Evolutionary conservation across 345 rosid genomes (phyloP), one percentile per base, ranked within the genome.

Genomic region (Pugionium dolabratum): DNA sequence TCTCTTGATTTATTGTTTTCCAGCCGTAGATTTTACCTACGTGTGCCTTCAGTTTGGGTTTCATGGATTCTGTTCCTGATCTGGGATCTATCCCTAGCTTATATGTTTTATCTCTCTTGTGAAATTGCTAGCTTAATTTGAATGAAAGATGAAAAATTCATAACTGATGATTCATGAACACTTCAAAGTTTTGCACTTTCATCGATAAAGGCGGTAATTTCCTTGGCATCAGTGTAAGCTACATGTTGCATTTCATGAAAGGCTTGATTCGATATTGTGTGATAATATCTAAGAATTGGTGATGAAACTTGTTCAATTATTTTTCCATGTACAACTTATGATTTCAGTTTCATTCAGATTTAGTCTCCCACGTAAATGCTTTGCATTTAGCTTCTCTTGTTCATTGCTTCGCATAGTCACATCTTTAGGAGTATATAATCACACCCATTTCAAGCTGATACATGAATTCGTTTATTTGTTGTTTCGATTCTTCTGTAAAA

Each of bases 201-300:
- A 2, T 64, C 28, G 25, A 57, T 33, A 40, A 55, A 55, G 58
- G 75, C 1, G 0, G 52, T 34, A 26, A n/a, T 4, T 62, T 27
- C 56, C 10, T 39, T n/a, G 39, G 10, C 35, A 27, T 6, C 33
- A 1, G 5, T 60, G 25, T 8, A 44, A n/a, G 2, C 25, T 32
- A 41, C 61, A 46, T 61, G n/a, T 69, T 69, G 45, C 47, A 27
- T 31, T 64, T 48, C 53, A 18, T 49, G 33, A 64, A 34, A 55
- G 25, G 54, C 1, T 69, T 63, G 58, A 39, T 47, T 39, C 30
- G 30, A 1, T 46, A 54, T 54, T 42, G 43, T 54, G 18, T 18
- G 40, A 8, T 34, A 7, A 4, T 2, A 42, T 7, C 25, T 42
- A 36, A 4, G 64, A 47, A 56, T 37, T 57, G 64, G 44, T 60